Percentiles rank a stretch among this genome's conserved stretches.
phyloP scores from a whole-genome alignment of 768 basidiomycete species.

The Daedaleopsis sinensis region DNA sequence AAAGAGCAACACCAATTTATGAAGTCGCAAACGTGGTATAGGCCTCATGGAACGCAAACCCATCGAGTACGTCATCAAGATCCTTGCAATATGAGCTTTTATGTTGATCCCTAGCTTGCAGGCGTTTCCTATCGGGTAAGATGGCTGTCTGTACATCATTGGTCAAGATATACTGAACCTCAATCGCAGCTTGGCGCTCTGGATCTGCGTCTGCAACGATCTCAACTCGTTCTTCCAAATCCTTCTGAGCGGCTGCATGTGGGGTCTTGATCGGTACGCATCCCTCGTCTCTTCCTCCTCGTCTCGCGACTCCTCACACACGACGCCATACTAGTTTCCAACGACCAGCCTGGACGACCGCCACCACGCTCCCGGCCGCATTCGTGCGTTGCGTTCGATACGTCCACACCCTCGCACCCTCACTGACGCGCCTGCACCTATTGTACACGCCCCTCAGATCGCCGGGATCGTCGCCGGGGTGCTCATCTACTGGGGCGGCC shows the following conservation, averaged over 20 bases:
- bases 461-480: slow-evolving; percentile 70
- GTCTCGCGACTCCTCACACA: background rate
- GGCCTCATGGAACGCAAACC: slow-evolving; percentile 82
- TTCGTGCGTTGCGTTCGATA: slow-evolving; percentile 56
- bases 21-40: slow-evolving; percentile 82
- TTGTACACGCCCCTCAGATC: slow-evolving; percentile 13
- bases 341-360: slow-evolving; percentile 72
- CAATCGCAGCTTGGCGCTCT: slow-evolving; percentile 56
- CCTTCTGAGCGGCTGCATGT: slow-evolving; percentile 77
- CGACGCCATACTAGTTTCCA: slow-evolving; percentile 44
- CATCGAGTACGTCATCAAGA: slow-evolving; percentile 54
- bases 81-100: background rate
- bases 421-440: background rate
- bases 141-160: background rate
- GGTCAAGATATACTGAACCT: background rate
- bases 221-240: slow-evolving; percentile 83
- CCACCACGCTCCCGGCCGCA: slow-evolving; percentile 66
- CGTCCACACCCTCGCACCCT: background rate
- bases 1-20: slow-evolving; percentile 71
- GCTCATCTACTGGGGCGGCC: slow-evolving; percentile 74
- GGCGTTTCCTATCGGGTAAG: slow-evolving; percentile 73
- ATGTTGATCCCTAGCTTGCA: slow-evolving; percentile 28
- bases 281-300: background rate
- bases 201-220: slow-evolving; percentile 73
- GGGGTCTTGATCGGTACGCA: slow-evolving; percentile 68